Conservation (phyloP, 768 basidiomycete genomes). For the Leccinum rimulosum region DNA sequence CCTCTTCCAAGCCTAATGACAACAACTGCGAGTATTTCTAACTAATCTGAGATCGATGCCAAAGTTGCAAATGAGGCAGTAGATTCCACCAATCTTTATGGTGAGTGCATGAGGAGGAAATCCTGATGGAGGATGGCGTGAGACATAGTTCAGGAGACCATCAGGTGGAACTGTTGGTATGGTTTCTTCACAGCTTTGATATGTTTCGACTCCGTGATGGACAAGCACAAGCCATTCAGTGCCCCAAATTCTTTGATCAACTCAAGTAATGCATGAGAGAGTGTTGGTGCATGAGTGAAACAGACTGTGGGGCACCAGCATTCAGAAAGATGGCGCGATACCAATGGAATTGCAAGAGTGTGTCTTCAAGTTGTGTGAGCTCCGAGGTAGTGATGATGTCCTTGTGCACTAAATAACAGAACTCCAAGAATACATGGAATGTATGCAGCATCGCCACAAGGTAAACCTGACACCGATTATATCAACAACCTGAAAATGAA, state of each 20-base stretch:
- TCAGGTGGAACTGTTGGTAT: not conserved
- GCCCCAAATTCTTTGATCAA: not conserved
- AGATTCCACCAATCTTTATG: no score
- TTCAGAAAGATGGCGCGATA: not conserved
- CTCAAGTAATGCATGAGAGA: not conserved
- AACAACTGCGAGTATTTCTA: no score
- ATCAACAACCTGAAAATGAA: not conserved
- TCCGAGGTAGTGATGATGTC: not conserved
- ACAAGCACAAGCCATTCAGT: not conserved
- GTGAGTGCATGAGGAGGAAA: no score
- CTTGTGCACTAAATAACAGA: not conserved
- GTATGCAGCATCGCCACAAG: not conserved
- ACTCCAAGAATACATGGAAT: not conserved
- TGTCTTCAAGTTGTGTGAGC: not conserved
- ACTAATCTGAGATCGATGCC: no score
- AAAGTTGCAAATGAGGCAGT: no score
- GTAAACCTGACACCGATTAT: not conserved
- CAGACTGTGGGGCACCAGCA: not conserved
- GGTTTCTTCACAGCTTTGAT: not conserved
- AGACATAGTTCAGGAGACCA: no score
- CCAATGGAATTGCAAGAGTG: not conserved
- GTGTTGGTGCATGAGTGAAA: not conserved
- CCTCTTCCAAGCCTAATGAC: no score
- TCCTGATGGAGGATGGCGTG: no score
- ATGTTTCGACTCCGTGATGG: not conserved